Evolutionary conservation across 768 basidiomycete genomes (phyloP), one percentile per base, ranked within the genome.

Genomic region (Gloeostereum incarnatum): DNA sequence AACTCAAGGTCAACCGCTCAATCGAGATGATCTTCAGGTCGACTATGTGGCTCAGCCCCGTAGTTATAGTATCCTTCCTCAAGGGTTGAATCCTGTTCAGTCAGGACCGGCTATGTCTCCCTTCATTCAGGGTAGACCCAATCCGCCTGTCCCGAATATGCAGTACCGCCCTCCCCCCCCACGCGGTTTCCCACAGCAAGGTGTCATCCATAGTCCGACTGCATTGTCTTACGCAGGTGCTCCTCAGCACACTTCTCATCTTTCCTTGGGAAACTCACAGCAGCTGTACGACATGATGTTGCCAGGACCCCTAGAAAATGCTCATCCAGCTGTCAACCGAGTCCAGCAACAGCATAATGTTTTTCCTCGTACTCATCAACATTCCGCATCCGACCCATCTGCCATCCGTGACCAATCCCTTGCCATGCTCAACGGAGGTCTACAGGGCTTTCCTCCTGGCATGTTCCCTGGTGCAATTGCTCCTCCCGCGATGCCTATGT

Each of bases 261-360:
- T 85, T 39, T 78, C 82, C 8, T 61, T 86, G 38, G 81, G 78
- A 42, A 82, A 73, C 50, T 71, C 82, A 20, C 84, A 86, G 48
- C 83, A 85, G 49, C 50, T 86, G 38, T 87, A 86, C 49, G 83
- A 86, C 50, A 82, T 85, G 79, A 82, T 87, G 72, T 60, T 76
- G 34, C 72, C 74, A 29, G 69, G 62, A 19, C 58, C 67, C 23
- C 61, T 61, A 39, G 75, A 81, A 45, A 66, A 65, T 44, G 75
- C 69, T 36, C 69, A 76, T 52, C 71, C 80, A 24, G 73, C 81
- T 22, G 77, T 84, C 41, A 68, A 75, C 36, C 83, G 83, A 46
- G 75, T 85, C 35, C 85, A 88, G 55, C 83, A 86, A 48, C 84
- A 85, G 51, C 80, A 79, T 52, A 78, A 76, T 47, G 69, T 69